These are phyloP conservation scores for Mentha longifolia DNA, from an alignment of 257 asterid genomes.

Conservation along the genomic window DNA sequence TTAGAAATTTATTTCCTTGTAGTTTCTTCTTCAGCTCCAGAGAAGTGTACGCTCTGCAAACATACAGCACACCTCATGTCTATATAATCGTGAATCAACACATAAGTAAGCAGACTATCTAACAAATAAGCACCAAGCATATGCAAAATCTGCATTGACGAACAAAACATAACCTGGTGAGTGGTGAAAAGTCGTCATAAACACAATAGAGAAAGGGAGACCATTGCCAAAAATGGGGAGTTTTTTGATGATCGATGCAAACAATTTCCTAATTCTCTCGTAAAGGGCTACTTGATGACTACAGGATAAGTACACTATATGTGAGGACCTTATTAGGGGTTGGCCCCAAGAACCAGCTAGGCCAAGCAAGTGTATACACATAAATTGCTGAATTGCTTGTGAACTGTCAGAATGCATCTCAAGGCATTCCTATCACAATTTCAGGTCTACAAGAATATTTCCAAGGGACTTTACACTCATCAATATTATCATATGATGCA, in stretches of 20 bases:
- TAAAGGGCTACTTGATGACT: constrained; percentile 10
- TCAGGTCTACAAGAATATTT: neutral
- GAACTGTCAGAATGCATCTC: neutral
- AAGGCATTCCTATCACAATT: neutral
- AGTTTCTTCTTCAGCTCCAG: constrained; percentile 81
- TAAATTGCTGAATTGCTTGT: neutral
- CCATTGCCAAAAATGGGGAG: neutral
- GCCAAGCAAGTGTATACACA: neutral
- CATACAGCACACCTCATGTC: constrained; percentile 32
- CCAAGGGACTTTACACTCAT: neutral
- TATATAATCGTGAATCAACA: neutral
- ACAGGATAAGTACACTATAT: constrained; percentile 6
- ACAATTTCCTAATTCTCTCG: neutral
- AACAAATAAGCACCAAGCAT: constrained; percentile 12
- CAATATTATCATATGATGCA: constrained; percentile 8
- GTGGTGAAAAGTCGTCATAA: neutral
- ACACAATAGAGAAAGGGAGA: neutral
- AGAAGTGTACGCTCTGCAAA: constrained; percentile 78
- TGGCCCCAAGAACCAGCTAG: neutral
- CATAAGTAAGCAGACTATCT: constrained; percentile 5
- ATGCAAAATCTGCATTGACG: neutral
- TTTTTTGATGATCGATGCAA: neutral
- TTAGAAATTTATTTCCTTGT: constrained; percentile 56
- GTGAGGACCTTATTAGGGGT: neutral
- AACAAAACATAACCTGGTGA: constrained; percentile 16